Evolutionary conservation across 768 basidiomycete species (phyloP).

Genomic region (Phaeotremella skinneri): DNA sequence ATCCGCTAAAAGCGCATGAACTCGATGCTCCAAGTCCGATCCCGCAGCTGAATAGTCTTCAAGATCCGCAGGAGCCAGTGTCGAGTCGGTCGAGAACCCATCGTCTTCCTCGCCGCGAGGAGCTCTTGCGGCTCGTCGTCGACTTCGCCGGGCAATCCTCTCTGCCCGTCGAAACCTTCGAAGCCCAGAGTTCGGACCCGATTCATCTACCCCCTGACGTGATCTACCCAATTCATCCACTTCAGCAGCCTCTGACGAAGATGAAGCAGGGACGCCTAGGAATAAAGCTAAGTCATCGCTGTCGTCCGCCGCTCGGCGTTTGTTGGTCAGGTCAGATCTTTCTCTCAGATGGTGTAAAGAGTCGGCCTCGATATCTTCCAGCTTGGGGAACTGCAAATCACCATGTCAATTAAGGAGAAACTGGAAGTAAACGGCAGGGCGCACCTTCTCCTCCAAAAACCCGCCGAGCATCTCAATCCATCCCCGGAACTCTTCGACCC

Average conservation of each 20-base stretch:
- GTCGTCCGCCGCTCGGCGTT: constrained; percentile 71
- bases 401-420: constrained; percentile 11
- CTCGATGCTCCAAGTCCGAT: constrained; percentile 58
- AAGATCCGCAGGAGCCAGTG: constrained; percentile 64
- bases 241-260: constrained; percentile 52
- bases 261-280: constrained; percentile 59
- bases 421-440: constrained; percentile 11
- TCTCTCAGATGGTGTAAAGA: constrained; percentile 70
- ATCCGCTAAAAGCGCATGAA: constrained; percentile 67
- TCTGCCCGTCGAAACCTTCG: constrained; percentile 62
- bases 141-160: constrained; percentile 59
- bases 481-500: constrained; percentile 53
- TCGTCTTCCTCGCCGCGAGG: constrained; percentile 60
- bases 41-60: constrained; percentile 68
- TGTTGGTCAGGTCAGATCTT: constrained; percentile 64
- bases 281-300: constrained; percentile 74
- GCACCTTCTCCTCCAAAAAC: constrained; percentile 55
- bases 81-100: constrained; percentile 83
- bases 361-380: constrained; percentile 53
- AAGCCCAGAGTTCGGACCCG: constrained; percentile 55
- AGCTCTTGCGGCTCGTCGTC: constrained; percentile 28
- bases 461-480: constrained; percentile 54
- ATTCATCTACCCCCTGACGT: constrained; percentile 51
- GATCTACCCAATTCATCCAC: constrained; percentile 65
- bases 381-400: constrained; percentile 47